Evolutionary conservation across 495 filamentous ascomycete species (phyloP).

Genomic region (Penicillium subrubescens): DNA sequence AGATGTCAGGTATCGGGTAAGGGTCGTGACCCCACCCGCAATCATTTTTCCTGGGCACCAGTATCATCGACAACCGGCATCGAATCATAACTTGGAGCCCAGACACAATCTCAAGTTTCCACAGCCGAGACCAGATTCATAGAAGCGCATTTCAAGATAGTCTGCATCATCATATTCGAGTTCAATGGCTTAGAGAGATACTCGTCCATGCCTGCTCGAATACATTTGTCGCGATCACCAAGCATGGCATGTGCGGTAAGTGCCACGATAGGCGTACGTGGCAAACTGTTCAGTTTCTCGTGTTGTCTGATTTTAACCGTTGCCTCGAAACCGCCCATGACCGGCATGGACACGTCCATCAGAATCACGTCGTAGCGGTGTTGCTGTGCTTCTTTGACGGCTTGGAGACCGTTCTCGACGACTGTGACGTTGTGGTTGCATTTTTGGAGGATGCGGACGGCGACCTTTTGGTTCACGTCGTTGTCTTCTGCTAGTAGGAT

Average conservation of each 20-base stretch:
- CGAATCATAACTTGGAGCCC: not conserved
- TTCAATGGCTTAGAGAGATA: constrained; percentile 80
- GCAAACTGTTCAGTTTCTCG: constrained; percentile 46
- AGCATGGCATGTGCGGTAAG: constrained; percentile 83
- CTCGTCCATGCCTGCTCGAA: constrained; percentile 79
- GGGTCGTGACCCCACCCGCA: not conserved
- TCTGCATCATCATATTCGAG: constrained; percentile 66
- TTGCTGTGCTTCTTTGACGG: constrained; percentile 63
- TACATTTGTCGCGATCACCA: constrained; percentile 78
- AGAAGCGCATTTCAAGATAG: constrained; percentile 61
- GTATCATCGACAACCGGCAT: not conserved
- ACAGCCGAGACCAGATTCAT: constrained; percentile 21
- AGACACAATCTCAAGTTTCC: not conserved
- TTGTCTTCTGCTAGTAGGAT: constrained; percentile 88
- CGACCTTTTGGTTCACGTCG: constrained; percentile 77
- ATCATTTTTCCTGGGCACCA: not conserved
- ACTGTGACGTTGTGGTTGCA: constrained; percentile 72
- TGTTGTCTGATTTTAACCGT: constrained; percentile 72
- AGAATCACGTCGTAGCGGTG: constrained; percentile 71
- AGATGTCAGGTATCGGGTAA: not conserved
- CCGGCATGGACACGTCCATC: constrained; percentile 87
- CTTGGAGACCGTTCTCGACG: constrained; percentile 75
- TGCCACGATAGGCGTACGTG: constrained; percentile 71
- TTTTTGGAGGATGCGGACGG: constrained; percentile 71
- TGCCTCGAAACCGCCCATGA: constrained; percentile 77